These are phyloP conservation scores for Pezicula carpinea DNA, from an alignment of 2,329 filamentous ascomycete species.

Conservation along the genomic window DNA sequence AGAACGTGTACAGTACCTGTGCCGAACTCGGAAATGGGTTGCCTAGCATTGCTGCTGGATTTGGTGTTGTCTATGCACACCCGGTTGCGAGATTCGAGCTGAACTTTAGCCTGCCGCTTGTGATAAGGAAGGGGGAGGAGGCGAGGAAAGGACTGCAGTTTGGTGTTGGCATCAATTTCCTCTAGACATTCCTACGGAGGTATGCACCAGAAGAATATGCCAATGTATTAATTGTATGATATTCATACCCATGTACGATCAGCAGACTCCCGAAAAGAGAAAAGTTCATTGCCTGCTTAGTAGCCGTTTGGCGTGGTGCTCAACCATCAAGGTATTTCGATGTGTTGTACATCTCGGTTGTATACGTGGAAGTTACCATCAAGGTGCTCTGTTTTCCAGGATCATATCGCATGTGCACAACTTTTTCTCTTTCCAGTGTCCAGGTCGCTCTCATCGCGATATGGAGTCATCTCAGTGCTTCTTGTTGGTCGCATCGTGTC, in stretches of 20 bases:
- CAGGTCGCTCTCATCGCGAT: too few relatives aligned
- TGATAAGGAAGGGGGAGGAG: conserved; percentile 77
- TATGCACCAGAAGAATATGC: background rate
- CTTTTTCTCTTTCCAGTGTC: too few relatives aligned
- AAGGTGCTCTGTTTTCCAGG: too few relatives aligned
- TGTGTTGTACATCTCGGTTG: background rate
- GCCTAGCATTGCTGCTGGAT: conserved; percentile 80
- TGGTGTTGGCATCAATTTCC: conserved; percentile 93
- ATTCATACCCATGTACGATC: background rate
- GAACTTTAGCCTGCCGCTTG: conserved; percentile 87
- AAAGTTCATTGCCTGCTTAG: background rate
- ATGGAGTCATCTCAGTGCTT: too few relatives aligned
- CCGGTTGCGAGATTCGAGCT: conserved; percentile 90
- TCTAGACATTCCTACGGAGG: conserved; percentile 47
- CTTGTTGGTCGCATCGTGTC: too few relatives aligned
- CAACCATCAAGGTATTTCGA: background rate
- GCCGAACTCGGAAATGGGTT: conserved; percentile 67
- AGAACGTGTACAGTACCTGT: conserved; percentile 51
- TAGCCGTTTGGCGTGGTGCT: background rate
- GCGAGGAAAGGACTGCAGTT: conserved; percentile 88
- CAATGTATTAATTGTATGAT: background rate
- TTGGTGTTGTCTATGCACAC: conserved; percentile 92
- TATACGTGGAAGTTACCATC: too few relatives aligned
- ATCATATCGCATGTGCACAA: too few relatives aligned
- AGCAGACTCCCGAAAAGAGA: background rate